phyloP scores from a whole-genome alignment of 2,329 filamentous ascomycete genomes.

The Colletotrichum godetiae region DNA sequence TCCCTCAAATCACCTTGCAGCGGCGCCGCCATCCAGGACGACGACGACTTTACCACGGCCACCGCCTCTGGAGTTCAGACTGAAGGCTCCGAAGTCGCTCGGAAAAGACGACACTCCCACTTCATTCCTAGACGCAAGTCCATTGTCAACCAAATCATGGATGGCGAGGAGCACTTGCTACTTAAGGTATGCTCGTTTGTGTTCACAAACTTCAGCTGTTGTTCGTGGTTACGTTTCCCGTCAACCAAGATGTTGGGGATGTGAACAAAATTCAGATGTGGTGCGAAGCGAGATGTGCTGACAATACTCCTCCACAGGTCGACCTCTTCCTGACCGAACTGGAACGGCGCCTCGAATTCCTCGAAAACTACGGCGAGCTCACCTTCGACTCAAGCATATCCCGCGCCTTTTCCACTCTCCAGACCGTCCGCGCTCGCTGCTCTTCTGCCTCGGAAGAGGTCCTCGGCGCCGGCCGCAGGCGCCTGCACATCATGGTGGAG shows the following conservation, averaged over 20 bases:
- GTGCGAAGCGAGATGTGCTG: neutral
- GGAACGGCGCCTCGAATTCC: constrained; percentile 85
- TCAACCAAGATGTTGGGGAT: constrained; percentile 10
- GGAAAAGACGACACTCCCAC: constrained; percentile 67
- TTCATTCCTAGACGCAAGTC: constrained; percentile 68
- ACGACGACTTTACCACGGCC: constrained; percentile 49
- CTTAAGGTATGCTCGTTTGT: constrained; percentile 59
- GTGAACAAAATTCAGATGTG: neutral
- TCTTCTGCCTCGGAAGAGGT: constrained; percentile 91
- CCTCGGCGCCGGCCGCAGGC: constrained; percentile 84
- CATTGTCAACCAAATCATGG: constrained; percentile 69
- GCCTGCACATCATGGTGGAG: constrained; percentile 90
- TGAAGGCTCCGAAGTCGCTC: constrained; percentile 44
- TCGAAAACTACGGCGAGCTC: constrained; percentile 88
- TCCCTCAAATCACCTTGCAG: constrained; percentile 51
- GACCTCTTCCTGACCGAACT: constrained; percentile 88
- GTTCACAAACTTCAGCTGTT: neutral
- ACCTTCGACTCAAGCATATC: constrained; percentile 86
- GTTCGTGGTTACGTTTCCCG: neutral
- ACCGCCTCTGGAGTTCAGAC: constrained; percentile 54
- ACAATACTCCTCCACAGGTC: constrained; percentile 58
- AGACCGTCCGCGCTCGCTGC: constrained; percentile 88
- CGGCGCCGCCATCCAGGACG: constrained; percentile 45
- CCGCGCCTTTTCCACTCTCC: constrained; percentile 85
- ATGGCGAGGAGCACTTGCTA: constrained; percentile 70